Base-by-base conservation (phyloP, 2,329 filamentous ascomycete species). In the Biscogniauxia marginata region DNA sequence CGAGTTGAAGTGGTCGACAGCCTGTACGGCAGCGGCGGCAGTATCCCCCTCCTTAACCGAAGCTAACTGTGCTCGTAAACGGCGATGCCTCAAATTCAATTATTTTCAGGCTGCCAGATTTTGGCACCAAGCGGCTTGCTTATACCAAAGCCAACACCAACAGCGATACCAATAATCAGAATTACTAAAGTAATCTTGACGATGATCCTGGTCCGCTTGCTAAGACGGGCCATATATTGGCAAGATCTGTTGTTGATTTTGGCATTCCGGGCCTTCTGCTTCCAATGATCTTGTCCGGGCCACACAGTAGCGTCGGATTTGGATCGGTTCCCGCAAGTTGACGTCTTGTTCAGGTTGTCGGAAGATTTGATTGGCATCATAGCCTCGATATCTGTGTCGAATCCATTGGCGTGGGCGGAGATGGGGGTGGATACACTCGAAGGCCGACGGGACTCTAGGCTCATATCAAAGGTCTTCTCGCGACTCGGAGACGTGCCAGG, bases 261-360 rank as follows among this genome's bases (percentile, higher is more conserved):
- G 57, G 80, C 80, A 9, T 75, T 78, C 71, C 81, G 82, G 58
- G 82, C 81, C 74, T 84, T 83, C 58, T 78, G 75, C 70, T 80
- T 82, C 83, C 84, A 85, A 66, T 85, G 79, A 21, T 79, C 77
- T 66, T 83, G 79, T 55, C 80, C 79, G 4, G 84, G 84, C 84
- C 84, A 87, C 18, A 85, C 81, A 46, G 79, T 75, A 64, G 78
- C 80, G 58, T 86, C 81, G 50, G 68, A 71, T 57, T 75, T 75
- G 53, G 77, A 78, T 24, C 68, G 67, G 43, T 65, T 70, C 18
- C 67, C 69, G 54, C 65, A 22, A 57, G 65, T 54, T n/a, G 70
- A 64, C 4, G 72, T 72, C 56, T 72, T 74, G 55, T 68, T 72
- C 23, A 68, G 64, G 24, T 70, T 67, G 64, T 79, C 72, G 61